Evolutionary conservation across 225 moss, liverwort and hornwort species (phyloP), one percentile per base, ranked within the genome.

Genomic region (Anthoceros angustus): DNA sequence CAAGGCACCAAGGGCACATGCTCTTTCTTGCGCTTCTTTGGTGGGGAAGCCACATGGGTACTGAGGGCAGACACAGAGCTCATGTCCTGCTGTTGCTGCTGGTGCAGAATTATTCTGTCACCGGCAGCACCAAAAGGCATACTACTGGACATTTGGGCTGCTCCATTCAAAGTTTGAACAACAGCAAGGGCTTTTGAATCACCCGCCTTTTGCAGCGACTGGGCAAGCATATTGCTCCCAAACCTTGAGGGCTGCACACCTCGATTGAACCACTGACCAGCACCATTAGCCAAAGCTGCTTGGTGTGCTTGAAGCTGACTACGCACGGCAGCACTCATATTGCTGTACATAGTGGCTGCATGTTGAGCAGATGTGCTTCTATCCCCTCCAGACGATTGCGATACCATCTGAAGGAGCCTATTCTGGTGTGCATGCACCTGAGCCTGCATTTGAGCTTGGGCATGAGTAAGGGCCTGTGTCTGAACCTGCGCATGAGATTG

Each of bases 21-120:
- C 74, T 88, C 95, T 41, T 86, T 72, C 68, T 80, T 91, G 67
- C 88, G 77, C 64, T 95, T 95, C 74, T 88, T 95, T 4, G 67
- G 41, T 39, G 77, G 72, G 16, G 78, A 63, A 66, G 84, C 55
- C 7, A 23, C 23, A 18, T 20, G 55, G 7, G 55, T 55, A 20
- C 23, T 55, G n/a, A 15, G 7, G 23, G 10, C 55, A 55, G 55
- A 55, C 7, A 55, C 14, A 8, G 55, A 55, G 55, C 55, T 15
- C 23, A 55, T 7, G 23, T 55, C 55, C 55, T 55, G 55, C 14
- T 55, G 55, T 15, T 48, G 46, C 3, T 48, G 46, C 46, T 48
- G 46, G 14, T 48, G 46, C 46, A 48, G 5, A 18, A 48, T 48
- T 12, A 15, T 23, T 55, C 55, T 55, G 55, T 55, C 55, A 55